These are phyloP conservation scores for Pseudogymnoascus sp. DNA, from an alignment of 2,329 filamentous ascomycete genomes.

Conservation along the genomic window DNA sequence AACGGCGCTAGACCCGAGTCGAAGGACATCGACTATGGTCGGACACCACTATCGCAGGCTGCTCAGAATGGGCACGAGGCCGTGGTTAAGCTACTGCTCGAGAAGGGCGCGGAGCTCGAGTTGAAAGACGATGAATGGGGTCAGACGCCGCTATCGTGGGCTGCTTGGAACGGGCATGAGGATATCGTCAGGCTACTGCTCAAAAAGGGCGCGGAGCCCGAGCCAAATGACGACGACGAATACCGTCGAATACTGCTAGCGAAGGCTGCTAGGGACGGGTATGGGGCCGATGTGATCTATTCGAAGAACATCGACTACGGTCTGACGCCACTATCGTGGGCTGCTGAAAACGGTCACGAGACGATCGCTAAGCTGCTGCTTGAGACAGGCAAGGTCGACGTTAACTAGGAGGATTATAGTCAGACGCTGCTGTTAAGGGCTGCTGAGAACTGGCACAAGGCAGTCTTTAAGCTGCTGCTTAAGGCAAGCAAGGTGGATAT, in stretches of 20 bases:
- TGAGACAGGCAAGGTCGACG: background rate
- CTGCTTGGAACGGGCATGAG: background rate
- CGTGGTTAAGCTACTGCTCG: background rate
- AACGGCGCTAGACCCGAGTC: too few species aligned
- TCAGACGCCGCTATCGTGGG: background rate
- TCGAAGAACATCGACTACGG: too few species aligned
- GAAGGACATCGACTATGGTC: too few species aligned
- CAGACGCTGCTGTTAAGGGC: background rate
- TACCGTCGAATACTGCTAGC: background rate
- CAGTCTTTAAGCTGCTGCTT: background rate
- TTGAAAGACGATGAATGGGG: background rate
- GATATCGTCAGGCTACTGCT: background rate
- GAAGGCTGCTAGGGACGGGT: background rate
- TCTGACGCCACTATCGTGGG: too few species aligned
- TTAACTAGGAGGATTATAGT: background rate
- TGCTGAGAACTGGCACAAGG: background rate
- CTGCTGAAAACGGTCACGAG: too few species aligned
- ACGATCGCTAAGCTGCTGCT: background rate
- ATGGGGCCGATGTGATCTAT: background rate
- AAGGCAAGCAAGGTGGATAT: too few species aligned
- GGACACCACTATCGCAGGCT: too few species aligned
- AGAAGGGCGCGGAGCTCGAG: background rate
- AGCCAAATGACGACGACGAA: background rate
- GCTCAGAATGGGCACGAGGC: too few species aligned
- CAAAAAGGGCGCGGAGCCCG: background rate